Percentiles rank a stretch among this genome's conserved stretches.
phyloP scores from a whole-genome alignment of 83 land plant species.

The Thuja plicata region DNA sequence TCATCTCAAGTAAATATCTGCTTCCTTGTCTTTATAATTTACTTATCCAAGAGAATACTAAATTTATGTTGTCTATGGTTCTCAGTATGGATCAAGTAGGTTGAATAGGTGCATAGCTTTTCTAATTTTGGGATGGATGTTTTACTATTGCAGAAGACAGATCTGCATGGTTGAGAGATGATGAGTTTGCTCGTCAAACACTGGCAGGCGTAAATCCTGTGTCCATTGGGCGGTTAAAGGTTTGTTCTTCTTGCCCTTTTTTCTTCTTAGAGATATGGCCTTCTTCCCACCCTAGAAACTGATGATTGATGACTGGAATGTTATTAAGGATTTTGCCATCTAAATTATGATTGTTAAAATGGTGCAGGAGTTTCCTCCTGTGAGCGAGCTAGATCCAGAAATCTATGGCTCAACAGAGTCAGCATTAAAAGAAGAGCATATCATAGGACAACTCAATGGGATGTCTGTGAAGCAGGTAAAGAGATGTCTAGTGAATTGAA shows the following conservation, averaged over 20 bases:
- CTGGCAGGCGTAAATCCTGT: conserved; percentile 90
- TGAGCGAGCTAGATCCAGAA: conserved; percentile 70
- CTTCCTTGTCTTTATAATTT: not conserved
- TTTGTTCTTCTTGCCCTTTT: not conserved
- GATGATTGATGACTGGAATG: not conserved
- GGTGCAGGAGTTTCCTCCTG: conserved; percentile 76
- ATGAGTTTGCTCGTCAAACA: conserved; percentile 85
- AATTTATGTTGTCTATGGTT: not conserved
- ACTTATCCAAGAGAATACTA: not conserved
- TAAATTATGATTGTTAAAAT: conserved; percentile 6
- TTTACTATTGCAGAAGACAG: conserved; percentile 64
- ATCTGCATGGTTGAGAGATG: conserved; percentile 85
- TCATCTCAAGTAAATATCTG: conserved; percentile 49
- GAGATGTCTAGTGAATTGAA: not conserved
- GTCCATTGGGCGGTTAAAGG: conserved; percentile 59
- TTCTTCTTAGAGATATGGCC: not conserved
- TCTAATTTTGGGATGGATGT: conserved; percentile 9
- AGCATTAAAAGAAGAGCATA: conserved; percentile 70
- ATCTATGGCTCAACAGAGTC: conserved; percentile 68
- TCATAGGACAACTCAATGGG: conserved; percentile 70
- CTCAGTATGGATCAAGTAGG: not conserved
- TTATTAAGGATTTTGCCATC: conserved; percentile 9
- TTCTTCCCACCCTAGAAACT: not conserved
- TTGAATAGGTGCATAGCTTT: not conserved
- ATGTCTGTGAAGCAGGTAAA: conserved; percentile 74